Base-by-base conservation (phyloP, 805 yeast genomes). In the Barnettozyma botsteinii region DNA sequence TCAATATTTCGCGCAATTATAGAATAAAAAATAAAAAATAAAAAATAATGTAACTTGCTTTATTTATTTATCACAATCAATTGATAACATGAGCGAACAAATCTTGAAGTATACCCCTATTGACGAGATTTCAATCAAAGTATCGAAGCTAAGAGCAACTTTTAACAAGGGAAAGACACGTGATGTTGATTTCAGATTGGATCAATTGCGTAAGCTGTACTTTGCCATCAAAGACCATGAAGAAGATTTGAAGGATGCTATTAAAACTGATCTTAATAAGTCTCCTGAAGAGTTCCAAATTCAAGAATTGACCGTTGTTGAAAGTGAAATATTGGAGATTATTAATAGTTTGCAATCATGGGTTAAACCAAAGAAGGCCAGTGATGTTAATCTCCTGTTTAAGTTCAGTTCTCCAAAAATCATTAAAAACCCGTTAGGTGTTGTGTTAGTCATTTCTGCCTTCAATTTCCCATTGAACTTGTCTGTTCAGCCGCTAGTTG, bases 401-500 rank as follows among this genome's bases (percentile, higher is more conserved):
- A 44, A 46, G 19, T 42, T 50, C 26, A 36, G 43, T 22, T 29
- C 38, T 2, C 43, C 60, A n/a, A 43, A 29, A 15, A 37, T 50
- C 17, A 39, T 47, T 15, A 39, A 47, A 35, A 65, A 65, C 11
- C 70, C 81, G 5, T 40, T 70, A 20, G 98, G 97, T 5, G 72
- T 74, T 2, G 82, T 82, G 4, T 69, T 88, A 43, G 68, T 91
- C 36, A 77, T 89, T 35, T 66, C 82, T 3, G 91, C 95, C 0
- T 86, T 82, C 73, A 86, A 86, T 62, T 87, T 79, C 57, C 96
- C 98, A 1, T 58, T 84, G 32, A 44, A 73, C 21, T 64, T 91
- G 43, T 53, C 85, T 0, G 43, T 87, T 10, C 66, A 72, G 24
- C 87, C 96, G 0, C 55, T 88, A 19, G 69, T 79, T 28, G 85